Evolutionary conservation across 352 stramenopile species (phyloP).

Genomic region (Phytopythium helicoides): DNA sequence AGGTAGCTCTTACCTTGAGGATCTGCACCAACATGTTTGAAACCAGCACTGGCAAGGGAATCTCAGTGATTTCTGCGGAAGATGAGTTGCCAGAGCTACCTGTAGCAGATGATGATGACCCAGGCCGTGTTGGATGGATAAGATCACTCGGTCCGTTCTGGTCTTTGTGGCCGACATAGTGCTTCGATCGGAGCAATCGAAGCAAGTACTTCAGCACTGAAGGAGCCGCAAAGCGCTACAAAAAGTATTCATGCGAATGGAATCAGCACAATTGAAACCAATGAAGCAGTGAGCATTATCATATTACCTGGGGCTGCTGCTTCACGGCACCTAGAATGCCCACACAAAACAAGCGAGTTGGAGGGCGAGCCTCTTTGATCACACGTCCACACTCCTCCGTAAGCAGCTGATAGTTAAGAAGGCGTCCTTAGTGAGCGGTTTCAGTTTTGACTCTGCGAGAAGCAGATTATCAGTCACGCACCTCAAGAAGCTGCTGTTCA

Average conservation of each 20-base stretch:
- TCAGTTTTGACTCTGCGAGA: too few species aligned
- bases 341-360: constrained; percentile 62
- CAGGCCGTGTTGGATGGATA: background rate
- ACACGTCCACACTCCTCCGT: constrained; percentile 45
- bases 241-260: background rate
- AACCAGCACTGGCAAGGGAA: constrained; percentile 70
- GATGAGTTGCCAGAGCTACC: constrained; percentile 7
- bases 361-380: constrained; percentile 51
- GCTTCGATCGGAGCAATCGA: constrained; percentile 75
- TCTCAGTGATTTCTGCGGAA: constrained; percentile 35
- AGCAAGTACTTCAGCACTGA: constrained; percentile 75
- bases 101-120: background rate
- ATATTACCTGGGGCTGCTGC: constrained; percentile 47
- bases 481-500: constrained; percentile 54
- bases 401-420: constrained; percentile 35
- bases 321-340: constrained; percentile 59
- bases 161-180: constrained; percentile 60
- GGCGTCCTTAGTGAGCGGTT: background rate
- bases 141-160: background rate
- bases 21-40: constrained; percentile 72
- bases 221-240: constrained; percentile 48
- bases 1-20: constrained; percentile 37
- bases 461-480: constrained; percentile 12
- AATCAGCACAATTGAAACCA: background rate
- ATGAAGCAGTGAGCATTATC: too few species aligned